A percentile compares a stretch with the other conserved stretches of the same genome.
Conservation (phyloP, 192 early-diverging fungal genomes). For the Entomortierella beljakovae region DNA sequence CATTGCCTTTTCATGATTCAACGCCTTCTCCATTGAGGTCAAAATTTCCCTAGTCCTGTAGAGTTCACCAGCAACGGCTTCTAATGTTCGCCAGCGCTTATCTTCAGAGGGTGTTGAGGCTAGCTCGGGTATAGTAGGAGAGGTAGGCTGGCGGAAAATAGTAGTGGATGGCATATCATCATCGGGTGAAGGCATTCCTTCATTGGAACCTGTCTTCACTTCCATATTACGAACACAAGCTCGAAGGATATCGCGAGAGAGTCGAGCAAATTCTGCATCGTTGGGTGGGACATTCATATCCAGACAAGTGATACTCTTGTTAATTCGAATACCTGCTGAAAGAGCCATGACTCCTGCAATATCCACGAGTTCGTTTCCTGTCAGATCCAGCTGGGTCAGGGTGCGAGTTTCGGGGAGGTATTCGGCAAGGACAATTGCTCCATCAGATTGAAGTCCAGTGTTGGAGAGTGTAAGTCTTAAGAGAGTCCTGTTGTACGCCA, state of each 20-base stretch:
- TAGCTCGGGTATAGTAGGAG: slow-evolving; percentile 47
- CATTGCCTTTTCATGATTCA: slow-evolving; percentile 31
- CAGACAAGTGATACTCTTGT: slow-evolving; percentile 76
- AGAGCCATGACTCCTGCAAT: slow-evolving; percentile 87
- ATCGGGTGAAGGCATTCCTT: slow-evolving; percentile 44
- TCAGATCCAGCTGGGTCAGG: slow-evolving; percentile 79
- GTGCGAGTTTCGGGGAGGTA: slow-evolving; percentile 78
- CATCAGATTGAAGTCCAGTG: slow-evolving; percentile 74
- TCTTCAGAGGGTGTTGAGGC: slow-evolving; percentile 22
- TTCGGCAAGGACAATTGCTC: slow-evolving; percentile 84
- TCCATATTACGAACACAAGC: slow-evolving; percentile 58
- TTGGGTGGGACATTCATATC: slow-evolving; percentile 71
- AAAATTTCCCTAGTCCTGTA: slow-evolving; percentile 33
- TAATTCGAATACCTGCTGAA: slow-evolving; percentile 84
- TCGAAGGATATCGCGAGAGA: slow-evolving; percentile 55
- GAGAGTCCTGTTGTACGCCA: slow-evolving; percentile 72
- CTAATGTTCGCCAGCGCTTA: slow-evolving; percentile 27
- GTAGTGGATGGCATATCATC: slow-evolving; percentile 46
- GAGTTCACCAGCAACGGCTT: slow-evolving; percentile 40
- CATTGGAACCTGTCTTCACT: slow-evolving; percentile 42
- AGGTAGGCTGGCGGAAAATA: slow-evolving; percentile 46
- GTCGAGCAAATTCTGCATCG: slow-evolving; percentile 48
- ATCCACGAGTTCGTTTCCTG: slow-evolving; percentile 79
- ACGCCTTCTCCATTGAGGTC: slow-evolving; percentile 28
- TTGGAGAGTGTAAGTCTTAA: slow-evolving; percentile 71